Evolutionary conservation across 305 asterid species (phyloP).

Genomic region (Solanum hybrid): DNA sequence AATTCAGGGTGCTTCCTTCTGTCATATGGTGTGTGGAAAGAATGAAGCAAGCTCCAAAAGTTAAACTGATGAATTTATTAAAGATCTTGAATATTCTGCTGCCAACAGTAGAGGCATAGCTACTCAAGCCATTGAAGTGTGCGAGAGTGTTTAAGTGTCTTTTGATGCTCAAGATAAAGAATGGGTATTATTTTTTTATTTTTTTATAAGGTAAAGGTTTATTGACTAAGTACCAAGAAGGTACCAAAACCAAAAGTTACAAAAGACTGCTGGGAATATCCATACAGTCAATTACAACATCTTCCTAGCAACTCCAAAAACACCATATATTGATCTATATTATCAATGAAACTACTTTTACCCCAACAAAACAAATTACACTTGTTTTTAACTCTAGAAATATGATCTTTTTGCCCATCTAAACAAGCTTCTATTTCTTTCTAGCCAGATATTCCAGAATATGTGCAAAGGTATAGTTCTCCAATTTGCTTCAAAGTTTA

Average conservation of each 20-base stretch:
- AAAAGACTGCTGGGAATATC: neutral
- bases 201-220: neutral
- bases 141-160: neutral
- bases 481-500: neutral
- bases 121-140: neutral
- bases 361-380: neutral
- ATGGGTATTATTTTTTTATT: neutral
- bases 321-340: neutral
- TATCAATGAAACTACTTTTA: neutral
- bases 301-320: neutral
- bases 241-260: neutral
- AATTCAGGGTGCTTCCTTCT: neutral
- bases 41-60: neutral
- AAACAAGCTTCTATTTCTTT: neutral
- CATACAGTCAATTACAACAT: neutral
- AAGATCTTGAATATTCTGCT: neutral
- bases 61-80: neutral
- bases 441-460: neutral
- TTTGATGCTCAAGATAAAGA: neutral
- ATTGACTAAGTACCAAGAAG: neutral
- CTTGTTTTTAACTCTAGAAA: neutral
- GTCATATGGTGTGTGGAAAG: neutral
- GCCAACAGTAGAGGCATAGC: neutral
- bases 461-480: neutral
- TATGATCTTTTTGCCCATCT: neutral